These are phyloP conservation scores for Clavariopsis aquatica DNA, from an alignment of 495 filamentous ascomycete species.

Conservation along the genomic window DNA sequence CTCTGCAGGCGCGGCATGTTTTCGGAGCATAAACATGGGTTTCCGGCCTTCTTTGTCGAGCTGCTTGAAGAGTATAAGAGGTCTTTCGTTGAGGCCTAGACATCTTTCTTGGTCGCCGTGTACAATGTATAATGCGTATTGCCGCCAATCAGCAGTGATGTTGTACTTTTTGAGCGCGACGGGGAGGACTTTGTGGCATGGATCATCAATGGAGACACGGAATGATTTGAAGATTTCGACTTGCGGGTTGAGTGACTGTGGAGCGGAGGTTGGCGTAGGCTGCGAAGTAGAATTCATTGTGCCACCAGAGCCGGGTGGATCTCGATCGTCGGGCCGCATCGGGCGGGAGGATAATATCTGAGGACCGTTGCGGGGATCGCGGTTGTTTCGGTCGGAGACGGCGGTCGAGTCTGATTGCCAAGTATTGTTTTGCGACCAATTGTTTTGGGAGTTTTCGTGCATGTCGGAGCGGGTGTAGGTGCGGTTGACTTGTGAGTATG, in stretches of 20 bases:
- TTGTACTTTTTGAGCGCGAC: slow-evolving; percentile 97
- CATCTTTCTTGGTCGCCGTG: slow-evolving; percentile 97
- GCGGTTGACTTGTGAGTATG: slow-evolving; percentile 43
- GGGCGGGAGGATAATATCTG: slow-evolving; percentile 25
- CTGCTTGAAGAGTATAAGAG: slow-evolving; percentile 94
- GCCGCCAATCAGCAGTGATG: slow-evolving; percentile 94
- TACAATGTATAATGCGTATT: slow-evolving; percentile 96
- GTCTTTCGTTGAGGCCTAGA: slow-evolving; percentile 85
- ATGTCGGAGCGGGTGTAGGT: slow-evolving; percentile 27
- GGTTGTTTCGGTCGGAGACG: slow-evolving; percentile 24
- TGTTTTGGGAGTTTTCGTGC: slow-evolving; percentile 40
- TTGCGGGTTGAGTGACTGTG: slow-evolving; percentile 50
- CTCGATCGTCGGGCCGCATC: slow-evolving; percentile 51
- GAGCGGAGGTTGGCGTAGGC: slow-evolving; percentile 52
- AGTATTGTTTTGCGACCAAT: slow-evolving; percentile 27
- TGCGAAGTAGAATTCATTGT: slow-evolving; percentile 4
- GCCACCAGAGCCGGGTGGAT: slow-evolving; percentile 43
- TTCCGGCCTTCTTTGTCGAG: slow-evolving; percentile 94
- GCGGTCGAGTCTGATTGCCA: slow-evolving; percentile 30
- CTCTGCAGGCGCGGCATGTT: slow-evolving; percentile 53
- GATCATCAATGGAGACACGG: slow-evolving; percentile 94
- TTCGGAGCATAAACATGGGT: slow-evolving; percentile 97
- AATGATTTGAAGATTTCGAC: slow-evolving; percentile 99
- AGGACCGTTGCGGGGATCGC: slow-evolving; percentile 34
- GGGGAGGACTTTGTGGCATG: slow-evolving; percentile 94